Evolutionary conservation across 2,329 filamentous ascomycete species (phyloP), one percentile per base, ranked within the genome.

Genomic region (Lachnellula suecica): DNA sequence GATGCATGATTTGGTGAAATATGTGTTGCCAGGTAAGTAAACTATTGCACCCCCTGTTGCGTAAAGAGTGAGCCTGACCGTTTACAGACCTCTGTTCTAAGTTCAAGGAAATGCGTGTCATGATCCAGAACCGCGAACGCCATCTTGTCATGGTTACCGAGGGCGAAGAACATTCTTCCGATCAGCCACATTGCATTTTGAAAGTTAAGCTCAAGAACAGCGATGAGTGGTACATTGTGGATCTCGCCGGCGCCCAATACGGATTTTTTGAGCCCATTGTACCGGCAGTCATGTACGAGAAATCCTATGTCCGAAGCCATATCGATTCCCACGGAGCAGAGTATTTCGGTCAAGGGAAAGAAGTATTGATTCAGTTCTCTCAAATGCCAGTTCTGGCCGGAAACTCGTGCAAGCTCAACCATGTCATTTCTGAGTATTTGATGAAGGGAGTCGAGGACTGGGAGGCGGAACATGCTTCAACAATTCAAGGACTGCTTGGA

Each of bases 1-100:
- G 44, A 35, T 57, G n/a, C 47, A 57, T 25, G 47, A 51, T 27
- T 25, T 51, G 15, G 25, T 53, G 4, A 49, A 49, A 22, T 41
- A 51, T 35, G 17, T 46, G 7, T 20, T 53, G 13, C n/a, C 23
- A 42, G 45, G 53, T 52, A 38, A 11, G 2, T 13, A 31, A 31
- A 13, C n/a, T n/a, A n/a, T n/a, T n/a, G 13, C 27, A 8, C 27
- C 27, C 13, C 13, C 27, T 31, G 8, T 13, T 13, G 7, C 27
- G 27, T 8, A 7, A 8, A 31, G 13, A 7, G 27, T 8, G 27
- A 13, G 7, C 13, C 27, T 31, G 27, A 31, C 13, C 13, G 8
- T 8, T 31, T 13, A 13, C 27, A 31, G 27, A 31, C 13, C 27
- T 31, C 8, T 31, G 27, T 13, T 31, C 27, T 13, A 31, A 31